phyloP scores from a whole-genome alignment of 345 rosid genomes.

The Salix exigua region DNA sequence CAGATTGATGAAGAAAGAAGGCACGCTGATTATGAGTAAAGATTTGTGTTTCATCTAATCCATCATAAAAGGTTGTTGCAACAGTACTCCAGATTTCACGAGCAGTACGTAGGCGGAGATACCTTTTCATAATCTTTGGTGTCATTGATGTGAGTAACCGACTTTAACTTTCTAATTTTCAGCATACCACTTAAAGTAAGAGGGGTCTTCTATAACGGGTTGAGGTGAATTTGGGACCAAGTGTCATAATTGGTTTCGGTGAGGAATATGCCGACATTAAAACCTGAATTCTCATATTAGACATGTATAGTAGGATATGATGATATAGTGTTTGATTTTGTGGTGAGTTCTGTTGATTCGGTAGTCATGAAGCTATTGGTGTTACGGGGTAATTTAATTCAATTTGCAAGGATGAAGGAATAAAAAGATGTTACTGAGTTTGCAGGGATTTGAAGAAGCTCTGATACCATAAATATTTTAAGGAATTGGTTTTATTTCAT shows the following conservation, averaged over 20 bases:
- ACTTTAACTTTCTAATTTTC: slow-evolving; percentile 3
- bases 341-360: no score
- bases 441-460: no score
- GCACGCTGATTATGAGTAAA: not conserved
- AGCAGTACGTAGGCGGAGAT: no score
- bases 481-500: no score
- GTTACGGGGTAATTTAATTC: no score
- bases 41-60: not conserved
- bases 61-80: slow-evolving; percentile 1
- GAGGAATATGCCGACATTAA: not conserved
- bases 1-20: not conserved
- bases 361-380: no score
- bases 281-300: not conserved
- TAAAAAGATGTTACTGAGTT: no score
- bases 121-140: no score
- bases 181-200: slow-evolving; percentile 3
- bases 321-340: not conserved
- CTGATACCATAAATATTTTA: no score
- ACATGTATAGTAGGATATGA: slow-evolving; percentile 5
- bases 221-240: not conserved
- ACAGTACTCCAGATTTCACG: not conserved
- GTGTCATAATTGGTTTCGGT: slow-evolving; percentile 4
- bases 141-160: no score
- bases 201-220: no score
- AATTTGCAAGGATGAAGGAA: no score